A percentile compares a stretch with the other conserved stretches of the same genome.
phyloP scores from a whole-genome alignment of 2,329 filamentous ascomycete species.

The Cytospora piceae region DNA sequence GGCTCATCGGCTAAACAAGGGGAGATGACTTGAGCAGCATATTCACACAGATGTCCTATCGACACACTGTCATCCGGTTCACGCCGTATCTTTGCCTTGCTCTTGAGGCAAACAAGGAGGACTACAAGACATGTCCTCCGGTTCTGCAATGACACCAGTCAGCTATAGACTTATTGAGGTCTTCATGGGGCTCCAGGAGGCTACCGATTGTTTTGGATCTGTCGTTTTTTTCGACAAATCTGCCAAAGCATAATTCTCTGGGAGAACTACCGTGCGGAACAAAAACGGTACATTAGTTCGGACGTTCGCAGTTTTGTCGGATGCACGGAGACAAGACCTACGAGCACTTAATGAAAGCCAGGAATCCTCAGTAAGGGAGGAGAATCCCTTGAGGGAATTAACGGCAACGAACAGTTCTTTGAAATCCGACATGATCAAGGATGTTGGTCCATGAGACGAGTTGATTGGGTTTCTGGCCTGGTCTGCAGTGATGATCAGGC shows the following conservation, averaged over 20 bases:
- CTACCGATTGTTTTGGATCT: slow-evolving; percentile 14
- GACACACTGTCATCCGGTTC: slow-evolving; percentile 15
- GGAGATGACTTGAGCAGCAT: slow-evolving; percentile 13
- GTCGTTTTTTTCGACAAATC: slow-evolving; percentile 9
- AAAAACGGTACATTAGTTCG: slow-evolving; percentile 17
- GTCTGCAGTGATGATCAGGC: neutral
- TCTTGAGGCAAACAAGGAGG: slow-evolving; percentile 23
- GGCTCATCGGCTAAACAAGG: slow-evolving; percentile 2
- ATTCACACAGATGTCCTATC: slow-evolving; percentile 15
- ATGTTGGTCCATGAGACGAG: neutral
- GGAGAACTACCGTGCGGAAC: slow-evolving; percentile 13
- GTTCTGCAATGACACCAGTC: slow-evolving; percentile 6
- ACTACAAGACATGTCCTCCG: slow-evolving; percentile 16
- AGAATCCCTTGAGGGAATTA: neutral
- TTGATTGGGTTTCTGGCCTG: too few relatives aligned
- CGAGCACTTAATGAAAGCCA: slow-evolving; percentile 21
- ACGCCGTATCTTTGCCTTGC: neutral
- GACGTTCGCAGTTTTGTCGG: neutral
- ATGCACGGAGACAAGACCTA: slow-evolving; percentile 13
- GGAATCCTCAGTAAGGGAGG: slow-evolving; percentile 13
- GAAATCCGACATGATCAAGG: slow-evolving; percentile 17
- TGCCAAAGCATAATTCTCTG: slow-evolving; percentile 14
- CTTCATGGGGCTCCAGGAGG: neutral
- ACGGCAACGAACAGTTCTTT: slow-evolving; percentile 6
- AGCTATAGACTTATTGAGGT: neutral